Evolutionary conservation across 129 eudicot species (phyloP).

Genomic region (Flaveria brownii): DNA sequence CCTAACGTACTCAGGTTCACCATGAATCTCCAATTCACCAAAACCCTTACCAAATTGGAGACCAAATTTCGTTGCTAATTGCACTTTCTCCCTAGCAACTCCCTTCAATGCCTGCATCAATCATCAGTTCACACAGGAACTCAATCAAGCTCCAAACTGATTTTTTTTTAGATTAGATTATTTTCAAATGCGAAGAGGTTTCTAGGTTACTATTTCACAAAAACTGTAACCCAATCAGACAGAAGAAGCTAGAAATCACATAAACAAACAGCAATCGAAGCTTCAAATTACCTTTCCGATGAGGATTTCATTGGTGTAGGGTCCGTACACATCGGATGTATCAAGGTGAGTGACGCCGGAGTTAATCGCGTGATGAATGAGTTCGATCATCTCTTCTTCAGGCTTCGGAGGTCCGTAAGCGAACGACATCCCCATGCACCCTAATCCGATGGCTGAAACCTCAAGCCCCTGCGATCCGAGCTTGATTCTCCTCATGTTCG

Average conservation of each 20-base stretch:
- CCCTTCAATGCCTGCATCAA: constrained; percentile 32
- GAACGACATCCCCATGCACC: constrained; percentile 56
- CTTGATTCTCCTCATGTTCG: constrained; percentile 9
- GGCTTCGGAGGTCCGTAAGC: constrained; percentile 46
- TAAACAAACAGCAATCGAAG: too few relatives aligned
- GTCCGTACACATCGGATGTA: constrained; percentile 57
- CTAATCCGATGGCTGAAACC: constrained; percentile 51
- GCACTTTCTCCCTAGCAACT: constrained; percentile 53
- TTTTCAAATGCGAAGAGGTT: too few relatives aligned
- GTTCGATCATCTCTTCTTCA: constrained; percentile 42
- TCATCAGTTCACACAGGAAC: background rate
- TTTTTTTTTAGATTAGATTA: too few relatives aligned
- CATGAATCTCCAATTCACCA: constrained; percentile 26
- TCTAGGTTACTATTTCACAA: too few relatives aligned
- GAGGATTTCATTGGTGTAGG: constrained; percentile 52
- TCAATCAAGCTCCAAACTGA: background rate
- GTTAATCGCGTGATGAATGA: constrained; percentile 53
- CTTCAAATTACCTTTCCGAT: constrained; percentile 32
- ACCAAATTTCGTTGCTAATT: constrained; percentile 71
- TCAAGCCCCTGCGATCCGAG: constrained; percentile 54
- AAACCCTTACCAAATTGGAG: constrained; percentile 21
- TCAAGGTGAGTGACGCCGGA: constrained; percentile 54
- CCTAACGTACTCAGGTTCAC: constrained; percentile 56
- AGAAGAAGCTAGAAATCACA: too few relatives aligned
- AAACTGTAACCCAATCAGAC: too few relatives aligned